Percentiles rank a stretch among this genome's conserved stretches.
phyloP scores from a whole-genome alignment of 1,284 basidiomycete genomes.

The Grifola frondosa region DNA sequence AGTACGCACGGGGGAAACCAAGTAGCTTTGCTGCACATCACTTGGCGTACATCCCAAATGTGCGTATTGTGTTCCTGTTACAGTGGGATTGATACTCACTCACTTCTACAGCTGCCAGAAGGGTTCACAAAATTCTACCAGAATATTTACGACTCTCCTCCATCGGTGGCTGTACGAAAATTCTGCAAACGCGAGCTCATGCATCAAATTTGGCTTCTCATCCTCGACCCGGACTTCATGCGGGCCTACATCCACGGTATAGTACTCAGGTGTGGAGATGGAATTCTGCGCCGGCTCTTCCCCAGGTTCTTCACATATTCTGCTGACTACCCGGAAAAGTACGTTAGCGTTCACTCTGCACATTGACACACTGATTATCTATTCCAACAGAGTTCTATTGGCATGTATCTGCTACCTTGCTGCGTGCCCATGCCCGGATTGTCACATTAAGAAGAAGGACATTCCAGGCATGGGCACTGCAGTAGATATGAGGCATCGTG shows the following conservation, averaged over 20 bases:
- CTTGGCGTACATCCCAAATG: conserved; percentile 32
- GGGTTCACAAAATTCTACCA: not conserved
- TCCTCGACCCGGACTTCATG: conserved; percentile 28
- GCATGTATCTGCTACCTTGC: conserved; percentile 14
- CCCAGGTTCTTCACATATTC: conserved; percentile 21
- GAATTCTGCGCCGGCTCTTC: conserved; percentile 14
- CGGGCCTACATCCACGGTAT: conserved; percentile 27
- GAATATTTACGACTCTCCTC: not conserved
- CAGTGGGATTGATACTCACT: not conserved
- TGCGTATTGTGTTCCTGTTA: conserved; percentile 8
- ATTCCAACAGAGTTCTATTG: conserved; percentile 12
- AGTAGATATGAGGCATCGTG: not conserved
- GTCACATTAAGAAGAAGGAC: conserved; percentile 4
- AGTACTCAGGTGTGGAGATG: conserved; percentile 23
- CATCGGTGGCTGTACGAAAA: conserved; percentile 9
- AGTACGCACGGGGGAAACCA: conserved; percentile 23
- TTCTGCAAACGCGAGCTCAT: conserved; percentile 27
- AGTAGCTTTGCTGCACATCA: conserved; percentile 14
- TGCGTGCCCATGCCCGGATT: conserved; percentile 13
- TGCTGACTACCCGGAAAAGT: conserved; percentile 35
- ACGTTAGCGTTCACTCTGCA: too few species aligned
- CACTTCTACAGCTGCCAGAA: not conserved
- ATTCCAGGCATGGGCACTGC: conserved; percentile 5
- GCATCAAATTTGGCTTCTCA: conserved; percentile 22
- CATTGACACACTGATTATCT: too few species aligned